Percentiles rank a stretch among this genome's conserved stretches.
Evolutionary conservation across 1,139 yeast species (phyloP).

Genomic region (Yamadazyma songkhlaensis): DNA sequence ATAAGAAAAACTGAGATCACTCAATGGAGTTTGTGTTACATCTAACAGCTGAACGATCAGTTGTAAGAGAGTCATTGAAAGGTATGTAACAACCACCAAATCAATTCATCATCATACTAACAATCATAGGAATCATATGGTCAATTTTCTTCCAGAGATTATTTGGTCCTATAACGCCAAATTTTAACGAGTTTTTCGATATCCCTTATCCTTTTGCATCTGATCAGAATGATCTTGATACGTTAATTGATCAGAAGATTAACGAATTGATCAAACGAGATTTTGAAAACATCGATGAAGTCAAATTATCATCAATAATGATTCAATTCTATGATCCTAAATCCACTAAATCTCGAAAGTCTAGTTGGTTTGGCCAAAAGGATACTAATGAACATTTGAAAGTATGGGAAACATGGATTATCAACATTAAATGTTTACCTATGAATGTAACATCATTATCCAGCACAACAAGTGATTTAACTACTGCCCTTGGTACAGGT

Average conservation of each 20-base stretch:
- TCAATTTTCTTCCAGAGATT: constrained; percentile 68
- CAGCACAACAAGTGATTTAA: constrained; percentile 1
- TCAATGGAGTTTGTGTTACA: constrained; percentile 39
- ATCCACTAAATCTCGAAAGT: constrained; percentile 28
- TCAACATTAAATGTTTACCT: constrained; percentile 36
- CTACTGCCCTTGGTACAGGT: neutral
- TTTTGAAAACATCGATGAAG: constrained; percentile 16
- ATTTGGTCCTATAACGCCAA: constrained; percentile 65
- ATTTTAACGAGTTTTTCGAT: constrained; percentile 41
- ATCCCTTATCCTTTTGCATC: constrained; percentile 46
- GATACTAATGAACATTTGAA: constrained; percentile 19
- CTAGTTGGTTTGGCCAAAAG: constrained; percentile 44
- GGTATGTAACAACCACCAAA: constrained; percentile 28
- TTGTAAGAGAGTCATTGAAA: constrained; percentile 42
- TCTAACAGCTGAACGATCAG: constrained; percentile 41
- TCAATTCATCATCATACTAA: neutral
- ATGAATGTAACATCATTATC: constrained; percentile 7
- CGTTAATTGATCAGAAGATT: constrained; percentile 41
- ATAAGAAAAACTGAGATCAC: neutral
- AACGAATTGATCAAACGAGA: constrained; percentile 31
- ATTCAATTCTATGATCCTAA: constrained; percentile 29
- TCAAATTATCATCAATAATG: constrained; percentile 21
- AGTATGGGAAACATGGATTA: constrained; percentile 45
- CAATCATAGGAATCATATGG: constrained; percentile 53
- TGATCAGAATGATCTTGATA: constrained; percentile 42